phyloP scores from a whole-genome alignment of 2,329 filamentous ascomycete species.

The Lithohypha guttulata region DNA sequence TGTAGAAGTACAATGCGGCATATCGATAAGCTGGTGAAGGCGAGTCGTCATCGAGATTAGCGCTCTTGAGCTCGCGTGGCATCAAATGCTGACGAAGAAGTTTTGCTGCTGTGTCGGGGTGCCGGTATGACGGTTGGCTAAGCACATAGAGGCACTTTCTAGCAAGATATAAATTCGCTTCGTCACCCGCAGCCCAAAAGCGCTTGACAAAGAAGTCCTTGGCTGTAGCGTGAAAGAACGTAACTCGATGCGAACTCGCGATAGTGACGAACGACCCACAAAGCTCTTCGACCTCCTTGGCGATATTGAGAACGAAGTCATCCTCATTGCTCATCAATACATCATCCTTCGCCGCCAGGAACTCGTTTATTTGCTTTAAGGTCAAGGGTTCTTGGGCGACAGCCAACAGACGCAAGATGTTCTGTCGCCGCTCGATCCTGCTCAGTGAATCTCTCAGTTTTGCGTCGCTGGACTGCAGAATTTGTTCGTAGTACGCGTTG shows the following conservation, averaged over 20 bases:
- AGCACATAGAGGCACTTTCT: conserved; percentile 4
- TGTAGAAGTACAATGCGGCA: conserved; percentile 2
- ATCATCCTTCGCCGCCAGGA: not conserved
- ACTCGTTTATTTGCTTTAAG: not conserved
- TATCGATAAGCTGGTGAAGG: conserved; percentile 1
- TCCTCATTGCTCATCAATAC: not conserved
- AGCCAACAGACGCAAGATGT: not conserved
- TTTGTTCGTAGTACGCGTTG: not conserved
- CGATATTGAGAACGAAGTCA: not conserved
- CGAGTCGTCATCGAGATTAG: not conserved
- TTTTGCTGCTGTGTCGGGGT: not conserved
- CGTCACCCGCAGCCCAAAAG: not conserved
- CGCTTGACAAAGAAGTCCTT: not conserved
- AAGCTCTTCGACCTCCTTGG: not conserved
- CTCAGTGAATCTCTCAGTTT: not conserved
- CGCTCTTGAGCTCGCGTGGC: not conserved
- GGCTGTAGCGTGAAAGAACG: not conserved
- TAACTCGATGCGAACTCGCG: not conserved
- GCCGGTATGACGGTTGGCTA: not conserved
- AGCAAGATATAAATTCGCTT: conserved; percentile 6
- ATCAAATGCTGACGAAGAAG: conserved; percentile 3
- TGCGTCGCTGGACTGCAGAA: not conserved
- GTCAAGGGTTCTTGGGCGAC: conserved; percentile 1
- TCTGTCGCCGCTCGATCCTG: not conserved
- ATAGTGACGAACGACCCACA: conserved; percentile 1